Conservation (phyloP, 2,329 filamentous ascomycete genomes). For the Cordyceps pruinosa region DNA sequence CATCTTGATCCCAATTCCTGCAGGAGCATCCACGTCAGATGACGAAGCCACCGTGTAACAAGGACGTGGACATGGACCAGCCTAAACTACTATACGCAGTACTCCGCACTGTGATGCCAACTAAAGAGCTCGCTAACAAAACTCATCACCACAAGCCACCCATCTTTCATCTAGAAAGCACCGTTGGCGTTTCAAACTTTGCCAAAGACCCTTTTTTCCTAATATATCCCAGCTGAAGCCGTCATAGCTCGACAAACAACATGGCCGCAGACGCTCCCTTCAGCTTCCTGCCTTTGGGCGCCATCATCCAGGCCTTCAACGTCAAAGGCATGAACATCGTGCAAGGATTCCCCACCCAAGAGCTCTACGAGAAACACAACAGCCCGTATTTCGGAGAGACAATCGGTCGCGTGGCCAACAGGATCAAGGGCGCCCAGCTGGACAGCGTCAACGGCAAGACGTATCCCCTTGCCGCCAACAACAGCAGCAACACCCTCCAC, state of each 20-base stretch:
- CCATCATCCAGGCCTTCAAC: conserved; percentile 73
- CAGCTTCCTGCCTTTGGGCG: conserved; percentile 66
- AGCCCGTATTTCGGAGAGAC: conserved; percentile 83
- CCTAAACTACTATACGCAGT: not conserved
- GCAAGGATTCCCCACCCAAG: conserved; percentile 70
- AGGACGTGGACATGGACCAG: conserved; percentile 2
- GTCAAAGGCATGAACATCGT: conserved; percentile 81
- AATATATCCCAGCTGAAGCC: not conserved
- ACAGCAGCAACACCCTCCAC: conserved; percentile 70
- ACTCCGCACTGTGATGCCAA: conserved; percentile 7
- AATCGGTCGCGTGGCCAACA: conserved; percentile 80
- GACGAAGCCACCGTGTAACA: not conserved
- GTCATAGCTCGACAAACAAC: not conserved
- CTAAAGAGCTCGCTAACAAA: conserved; percentile 3
- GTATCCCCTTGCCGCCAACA: conserved; percentile 67
- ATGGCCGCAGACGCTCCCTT: conserved; percentile 39
- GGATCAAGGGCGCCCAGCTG: conserved; percentile 66
- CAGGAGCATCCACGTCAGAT: conserved; percentile 6
- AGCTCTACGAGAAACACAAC: conserved; percentile 71
- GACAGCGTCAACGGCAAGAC: conserved; percentile 62
- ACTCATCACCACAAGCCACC: not conserved
- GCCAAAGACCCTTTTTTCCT: not conserved
- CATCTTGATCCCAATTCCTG: not conserved
- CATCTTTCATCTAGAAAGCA: conserved; percentile 17
- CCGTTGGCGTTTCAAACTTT: not conserved